Conservation (phyloP, 306 rosid genomes). For the Aeschynomene evenia region DNA sequence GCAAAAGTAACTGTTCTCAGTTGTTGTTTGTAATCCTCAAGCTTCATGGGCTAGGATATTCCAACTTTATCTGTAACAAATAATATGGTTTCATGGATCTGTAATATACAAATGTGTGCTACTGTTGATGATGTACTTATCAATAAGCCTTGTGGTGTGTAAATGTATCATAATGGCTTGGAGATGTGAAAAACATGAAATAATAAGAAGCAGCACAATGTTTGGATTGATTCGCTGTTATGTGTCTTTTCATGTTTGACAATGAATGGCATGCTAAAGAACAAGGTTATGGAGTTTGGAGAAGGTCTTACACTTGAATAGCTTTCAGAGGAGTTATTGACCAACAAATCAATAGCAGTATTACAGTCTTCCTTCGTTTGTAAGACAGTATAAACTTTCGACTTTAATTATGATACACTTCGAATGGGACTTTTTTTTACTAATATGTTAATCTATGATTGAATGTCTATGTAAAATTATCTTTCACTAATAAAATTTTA, state of each 20-base stretch:
- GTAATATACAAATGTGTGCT: conserved; percentile 33
- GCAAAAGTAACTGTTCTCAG: conserved; percentile 33
- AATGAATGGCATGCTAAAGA: background rate
- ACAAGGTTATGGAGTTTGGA: background rate
- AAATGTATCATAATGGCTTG: conserved; percentile 28
- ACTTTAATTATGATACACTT: too few relatives aligned
- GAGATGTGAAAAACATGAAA: conserved; percentile 27
- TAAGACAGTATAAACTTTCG: background rate
- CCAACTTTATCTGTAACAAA: conserved; percentile 33
- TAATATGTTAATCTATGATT: too few relatives aligned
- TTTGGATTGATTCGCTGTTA: conserved; percentile 20
- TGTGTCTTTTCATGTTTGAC: conserved; percentile 1
- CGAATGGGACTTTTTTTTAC: too few relatives aligned
- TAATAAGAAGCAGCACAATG: conserved; percentile 20
- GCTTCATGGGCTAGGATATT: conserved; percentile 20
- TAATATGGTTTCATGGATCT: conserved; percentile 20
- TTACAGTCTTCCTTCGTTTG: background rate
- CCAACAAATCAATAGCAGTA: too few relatives aligned
- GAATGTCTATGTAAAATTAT: too few relatives aligned
- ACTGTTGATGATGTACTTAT: conserved; percentile 3
- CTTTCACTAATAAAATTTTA: too few relatives aligned
- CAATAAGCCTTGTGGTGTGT: conserved; percentile 15
- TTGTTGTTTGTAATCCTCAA: conserved; percentile 11
- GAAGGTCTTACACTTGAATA: background rate
- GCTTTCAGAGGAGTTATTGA: background rate